Base-by-base conservation (phyloP, 257 asterid genomes). In the Echites panduratus region DNA sequence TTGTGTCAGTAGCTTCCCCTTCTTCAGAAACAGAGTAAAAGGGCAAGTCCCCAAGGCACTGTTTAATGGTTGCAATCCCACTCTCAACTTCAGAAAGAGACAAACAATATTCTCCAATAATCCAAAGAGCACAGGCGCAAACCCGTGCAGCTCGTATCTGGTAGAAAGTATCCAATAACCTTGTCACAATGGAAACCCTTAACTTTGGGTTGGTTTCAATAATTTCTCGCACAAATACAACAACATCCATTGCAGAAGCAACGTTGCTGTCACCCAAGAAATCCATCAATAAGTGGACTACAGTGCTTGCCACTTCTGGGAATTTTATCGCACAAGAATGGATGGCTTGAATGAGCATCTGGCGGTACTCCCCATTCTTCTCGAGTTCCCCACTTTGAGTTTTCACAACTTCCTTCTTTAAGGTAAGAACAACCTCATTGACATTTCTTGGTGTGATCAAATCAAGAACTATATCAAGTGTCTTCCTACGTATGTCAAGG, bases 261-360 rank as follows among this genome's bases (percentile, higher is more conserved):
- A 90, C 88, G 73, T 90, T 93, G 89, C 79, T 93, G 83, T 93
- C 98, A 71, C 98, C 98, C 88, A 93, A 81, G 90, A 93, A 93
- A 84, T 93, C 98, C 98, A 93, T 93, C 87, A 93, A 82, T 71
- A 93, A 77, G 76, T 93, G 98, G 63, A 93, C 98, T 73, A 93
- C 98, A 4, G 98, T 93, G 83, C 95, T 93, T 71, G 98, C 98
- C 26, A 93, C 98, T 78, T 90, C 98, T 27, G 98, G 97, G 86
- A 93, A 93, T 81, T 90, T 93, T 70, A 93, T 86, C 4, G 98
- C 98, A 82, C 98, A 93, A 16, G 91, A 87, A 89, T 93, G 98
- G 71, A 93, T 93, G 57, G 98, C 96, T 87, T 93, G 97, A 79
- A 93, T 93, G 82, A 93, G 97, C 95, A 93, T 87, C 76, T 93